phyloP scores from a whole-genome alignment of 352 stramenopile genomes.

The Hyaloperonospora arabidopsidis region DNA sequence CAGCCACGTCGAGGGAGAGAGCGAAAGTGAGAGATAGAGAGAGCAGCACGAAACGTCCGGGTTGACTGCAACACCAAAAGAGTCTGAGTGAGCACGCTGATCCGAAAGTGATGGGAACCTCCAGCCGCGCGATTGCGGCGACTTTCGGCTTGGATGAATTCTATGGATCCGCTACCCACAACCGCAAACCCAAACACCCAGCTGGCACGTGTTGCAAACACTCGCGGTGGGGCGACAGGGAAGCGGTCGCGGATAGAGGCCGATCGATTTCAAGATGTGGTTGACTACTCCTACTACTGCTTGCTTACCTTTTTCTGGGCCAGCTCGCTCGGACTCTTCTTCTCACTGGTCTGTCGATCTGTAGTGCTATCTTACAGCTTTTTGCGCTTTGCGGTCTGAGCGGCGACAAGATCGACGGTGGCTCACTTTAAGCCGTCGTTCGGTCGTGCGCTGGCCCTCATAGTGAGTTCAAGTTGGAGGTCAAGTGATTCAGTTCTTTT shows the following conservation, averaged over 20 bases:
- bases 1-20: background rate
- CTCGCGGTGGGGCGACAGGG: conserved; percentile 1
- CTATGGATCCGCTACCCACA: no score
- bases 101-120: conserved; percentile 17
- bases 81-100: conserved; percentile 19
- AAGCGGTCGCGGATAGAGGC: no score
- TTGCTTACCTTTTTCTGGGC: no score
- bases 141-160: no score
- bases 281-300: no score
- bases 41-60: no score
- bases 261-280: no score
- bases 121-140: no score
- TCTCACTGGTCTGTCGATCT: no score
- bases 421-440: conserved; percentile 13
- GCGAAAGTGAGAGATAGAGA: no score
- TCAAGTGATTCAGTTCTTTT: conserved; percentile 28
- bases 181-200: conserved; percentile 23
- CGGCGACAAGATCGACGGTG: conserved; percentile 25
- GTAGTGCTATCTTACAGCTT: conserved; percentile 5
- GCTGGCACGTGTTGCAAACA: conserved; percentile 23
- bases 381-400: conserved; percentile 21
- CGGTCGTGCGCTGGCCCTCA: conserved; percentile 17
- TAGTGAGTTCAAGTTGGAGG: conserved; percentile 23
- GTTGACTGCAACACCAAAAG: background rate
- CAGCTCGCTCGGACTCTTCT: no score